Base-by-base conservation (phyloP, 352 stramenopile species). In the Aphanomyces astaci region DNA sequence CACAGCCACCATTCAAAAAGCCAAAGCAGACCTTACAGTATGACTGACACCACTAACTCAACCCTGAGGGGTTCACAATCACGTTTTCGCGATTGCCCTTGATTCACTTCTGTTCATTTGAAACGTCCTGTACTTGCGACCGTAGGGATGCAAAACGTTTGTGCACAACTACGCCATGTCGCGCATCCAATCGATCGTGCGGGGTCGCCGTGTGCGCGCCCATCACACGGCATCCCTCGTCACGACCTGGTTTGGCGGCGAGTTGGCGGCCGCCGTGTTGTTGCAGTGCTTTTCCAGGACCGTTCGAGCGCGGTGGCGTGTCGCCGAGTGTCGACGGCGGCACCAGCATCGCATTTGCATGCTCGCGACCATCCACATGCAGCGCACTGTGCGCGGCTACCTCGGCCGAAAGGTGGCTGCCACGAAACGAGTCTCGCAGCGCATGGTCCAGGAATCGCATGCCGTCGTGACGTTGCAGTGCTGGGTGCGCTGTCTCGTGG, bases 111-210 rank as follows among this genome's bases (percentile, higher is more conserved):
- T n/a, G n/a, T n/a, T n/a, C n/a, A n/a, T n/a, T n/a, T n/a, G n/a
- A n/a, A n/a, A n/a, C n/a, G n/a, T n/a, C n/a, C n/a, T n/a, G n/a
- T n/a, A n/a, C n/a, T n/a, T n/a, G n/a, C n/a, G 17, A 1, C 19
- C 25, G n/a, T 49, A 68, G 62, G 49, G 39, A n/a, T 68, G 62
- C 62, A 59, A 49, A 32, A 22, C 39, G 9, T 68, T 68, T 24
- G 62, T 68, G 11, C 31, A 56, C 11, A 39, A 15, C 27, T 60
- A 60, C 25, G 62, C 62, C 5, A 25, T 22, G n/a, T 60, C 43
- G 25, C 46, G 62, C 19, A 68, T 68, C 11, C 62, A 68, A 28
- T 24, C 17, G 15, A 59, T 68, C 2, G 62, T 31, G 4, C 62
- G 62, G 15, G 62, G 62, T 2, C 22, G 62, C 2, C 33, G 46